phyloP scores from a whole-genome alignment of 1,284 basidiomycete species.

The Inonotus hispidus region DNA sequence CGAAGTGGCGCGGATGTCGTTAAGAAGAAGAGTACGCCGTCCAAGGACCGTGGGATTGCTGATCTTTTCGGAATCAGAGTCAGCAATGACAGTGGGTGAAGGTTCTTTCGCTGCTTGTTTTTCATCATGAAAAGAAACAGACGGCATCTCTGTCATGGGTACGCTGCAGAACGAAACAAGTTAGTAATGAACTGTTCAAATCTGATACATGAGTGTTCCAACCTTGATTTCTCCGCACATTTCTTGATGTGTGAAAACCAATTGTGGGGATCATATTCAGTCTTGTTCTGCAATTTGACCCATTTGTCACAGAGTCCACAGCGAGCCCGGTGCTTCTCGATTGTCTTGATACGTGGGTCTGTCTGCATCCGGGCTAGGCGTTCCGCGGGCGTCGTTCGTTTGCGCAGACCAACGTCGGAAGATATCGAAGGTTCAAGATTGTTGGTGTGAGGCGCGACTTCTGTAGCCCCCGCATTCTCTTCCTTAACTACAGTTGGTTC shows the following conservation, averaged over 20 bases:
- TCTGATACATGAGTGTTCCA: background rate
- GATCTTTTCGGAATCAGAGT: slow-evolving; percentile 1
- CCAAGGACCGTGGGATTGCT: background rate
- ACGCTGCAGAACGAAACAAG: background rate
- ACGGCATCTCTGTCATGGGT: background rate
- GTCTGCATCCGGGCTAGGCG: slow-evolving; percentile 15
- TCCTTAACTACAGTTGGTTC: slow-evolving; percentile 2
- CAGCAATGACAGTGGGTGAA: background rate
- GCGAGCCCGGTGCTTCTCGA: slow-evolving; percentile 18
- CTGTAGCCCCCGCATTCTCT: background rate
- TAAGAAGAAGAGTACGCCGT: slow-evolving; percentile 6
- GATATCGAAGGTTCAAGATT: background rate
- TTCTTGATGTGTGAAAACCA: slow-evolving; percentile 17
- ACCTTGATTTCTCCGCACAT: slow-evolving; percentile 13
- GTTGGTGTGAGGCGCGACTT: background rate
- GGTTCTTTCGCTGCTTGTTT: background rate
- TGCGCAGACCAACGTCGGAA: background rate
- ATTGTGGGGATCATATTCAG: slow-evolving; percentile 19
- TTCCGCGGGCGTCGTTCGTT: slow-evolving; percentile 17
- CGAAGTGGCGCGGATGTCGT: slow-evolving; percentile 1
- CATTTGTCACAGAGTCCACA: slow-evolving; percentile 18
- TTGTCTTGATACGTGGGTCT: slow-evolving; percentile 16
- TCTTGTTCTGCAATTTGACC: slow-evolving; percentile 19
- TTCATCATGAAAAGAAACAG: background rate
- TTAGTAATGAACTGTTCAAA: background rate